Evolutionary conservation across 306 rosid species (phyloP), one percentile per base, ranked within the genome.

Genomic region (Sicyos baderoa): DNA sequence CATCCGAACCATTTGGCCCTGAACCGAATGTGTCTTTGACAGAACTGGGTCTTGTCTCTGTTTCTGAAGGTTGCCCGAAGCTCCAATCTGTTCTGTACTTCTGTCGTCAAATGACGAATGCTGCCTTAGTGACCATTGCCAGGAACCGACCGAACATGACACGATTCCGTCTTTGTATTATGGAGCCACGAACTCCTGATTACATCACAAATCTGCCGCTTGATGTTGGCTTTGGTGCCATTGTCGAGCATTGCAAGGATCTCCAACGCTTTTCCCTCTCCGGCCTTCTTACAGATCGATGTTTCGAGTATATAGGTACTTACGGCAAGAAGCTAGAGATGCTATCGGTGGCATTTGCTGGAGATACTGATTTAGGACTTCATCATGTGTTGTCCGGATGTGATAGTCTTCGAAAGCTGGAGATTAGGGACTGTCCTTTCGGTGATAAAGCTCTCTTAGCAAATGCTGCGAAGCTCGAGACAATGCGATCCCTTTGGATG

Each of bases 391-490:
- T 93, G 65, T 88, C 97, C 49, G 99, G 99, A 69, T 93, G 99
- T 49, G 97, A 93, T 48, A 93, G 83, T 77, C 99, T 93, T 67
- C 81, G 90, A 82, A 93, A 93, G 82, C 84, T 93, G 82, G 99
- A 93, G 88, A 91, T 93, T 69, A 88, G 97, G 84, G 99, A 93
- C 81, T 93, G 97, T 77, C 99, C 99, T 47, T 93, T 93, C 79
- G 97, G 99, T 52, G 97, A 93, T 58, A 90, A 93, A 76, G 96
- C 99, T 72, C 99, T 93, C 64, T 84, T 93, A 82, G 97, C 95
- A 67, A 93, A 93, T 77, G 99, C 97, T 84, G 97, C 91, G 63
- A 93, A 93, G 91, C 94, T 93, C 95, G 95, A 93, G 97, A 93
- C 99, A 90, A 93, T 93, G n/a, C n/a, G n/a, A n/a, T n/a, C n/a